Percentiles rank a stretch among this genome's conserved stretches.
These are phyloP conservation scores for Suillus bovinus DNA, from an alignment of 768 basidiomycete species.

Conservation along the genomic window DNA sequence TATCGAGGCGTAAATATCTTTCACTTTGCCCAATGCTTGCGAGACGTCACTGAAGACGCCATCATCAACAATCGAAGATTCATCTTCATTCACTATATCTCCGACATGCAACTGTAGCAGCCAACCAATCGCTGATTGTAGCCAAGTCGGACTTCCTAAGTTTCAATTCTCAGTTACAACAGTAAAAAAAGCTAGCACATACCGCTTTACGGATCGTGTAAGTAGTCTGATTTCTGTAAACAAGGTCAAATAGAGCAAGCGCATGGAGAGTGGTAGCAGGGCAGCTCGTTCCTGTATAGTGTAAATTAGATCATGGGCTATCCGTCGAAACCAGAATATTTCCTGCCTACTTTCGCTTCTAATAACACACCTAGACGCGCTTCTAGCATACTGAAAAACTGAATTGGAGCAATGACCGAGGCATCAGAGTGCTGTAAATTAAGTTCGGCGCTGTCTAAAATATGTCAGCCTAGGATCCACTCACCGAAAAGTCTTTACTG, in stretches of 20 bases:
- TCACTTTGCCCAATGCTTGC: conserved; percentile 43
- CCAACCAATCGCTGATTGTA: conserved; percentile 32
- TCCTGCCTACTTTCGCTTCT: conserved; percentile 50
- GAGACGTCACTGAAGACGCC: conserved; percentile 45
- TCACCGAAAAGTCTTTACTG: conserved; percentile 43
- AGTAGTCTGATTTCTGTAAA: conserved; percentile 65
- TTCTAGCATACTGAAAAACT: conserved; percentile 59
- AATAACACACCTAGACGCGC: conserved; percentile 53
- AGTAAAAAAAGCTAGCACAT: conserved; percentile 22
- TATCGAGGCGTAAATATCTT: conserved; percentile 52
- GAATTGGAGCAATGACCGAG: background rate
- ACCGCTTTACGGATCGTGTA: conserved; percentile 66
- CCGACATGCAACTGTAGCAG: conserved; percentile 22
- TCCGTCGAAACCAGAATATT: background rate
- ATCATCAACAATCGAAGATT: conserved; percentile 34
- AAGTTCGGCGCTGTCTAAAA: background rate
- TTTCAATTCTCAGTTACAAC: conserved; percentile 25
- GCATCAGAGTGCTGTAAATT: conserved; percentile 2
- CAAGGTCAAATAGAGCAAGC: conserved; percentile 59
- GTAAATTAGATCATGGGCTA: conserved; percentile 3
- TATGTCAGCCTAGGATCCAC: conserved; percentile 10
- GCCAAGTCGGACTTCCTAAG: conserved; percentile 32
- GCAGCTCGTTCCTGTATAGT: conserved; percentile 50
- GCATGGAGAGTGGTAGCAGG: conserved; percentile 54
- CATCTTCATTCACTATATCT: conserved; percentile 22